Base-by-base conservation (phyloP, 306 rosid species). In the Ceratonia siliqua region DNA sequence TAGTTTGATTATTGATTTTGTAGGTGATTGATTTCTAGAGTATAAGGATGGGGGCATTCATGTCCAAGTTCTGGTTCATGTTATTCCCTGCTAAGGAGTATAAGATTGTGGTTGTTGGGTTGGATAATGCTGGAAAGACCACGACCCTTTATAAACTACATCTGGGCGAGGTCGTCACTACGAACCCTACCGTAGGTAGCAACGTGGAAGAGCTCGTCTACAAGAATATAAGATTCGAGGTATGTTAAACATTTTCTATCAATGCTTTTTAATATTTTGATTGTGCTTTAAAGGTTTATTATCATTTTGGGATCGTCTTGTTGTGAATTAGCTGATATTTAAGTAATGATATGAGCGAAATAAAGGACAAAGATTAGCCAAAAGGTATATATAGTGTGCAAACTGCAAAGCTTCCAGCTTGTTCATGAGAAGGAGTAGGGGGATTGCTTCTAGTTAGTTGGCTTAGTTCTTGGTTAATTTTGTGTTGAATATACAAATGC, bases 141-240 rank as follows among this genome's bases (percentile, higher is more conserved):
- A 94, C 97, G 1, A 94, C 98, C 48, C 97, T 94, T 57, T 94
- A 94, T 82, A 94, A 94, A 80, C 87, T 94, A 69, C 97, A 94
- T 86, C 81, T 94, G 71, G 98, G 97, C 57, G 98, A 94, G 88
- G 98, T 94, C 57, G 98, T 94, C 70, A 94, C 97, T 14, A 94
- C 98, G 5, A 92, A 94, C 77, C 97, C 98, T 36, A 94, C 96
- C 28, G 98, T 94, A 25, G 98, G 98, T 22, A 94, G 98, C 85
- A 94, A 94, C 79, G 96, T 94, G 5, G 98, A 94, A 75, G 98
- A 94, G 79, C 97, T 94, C 14, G 97, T 94, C 38, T 94, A 94
- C 72, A 94, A 94, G 84, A 94, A 94, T 77, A 94, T 94, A 56
- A 91, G 97, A 54, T 94, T 94, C 20, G 98, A 94, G 98, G 98